Evolutionary conservation across 2,329 filamentous ascomycete genomes (phyloP), one percentile per base, ranked within the genome.

Genomic region (Tolypocladium tropicale): DNA sequence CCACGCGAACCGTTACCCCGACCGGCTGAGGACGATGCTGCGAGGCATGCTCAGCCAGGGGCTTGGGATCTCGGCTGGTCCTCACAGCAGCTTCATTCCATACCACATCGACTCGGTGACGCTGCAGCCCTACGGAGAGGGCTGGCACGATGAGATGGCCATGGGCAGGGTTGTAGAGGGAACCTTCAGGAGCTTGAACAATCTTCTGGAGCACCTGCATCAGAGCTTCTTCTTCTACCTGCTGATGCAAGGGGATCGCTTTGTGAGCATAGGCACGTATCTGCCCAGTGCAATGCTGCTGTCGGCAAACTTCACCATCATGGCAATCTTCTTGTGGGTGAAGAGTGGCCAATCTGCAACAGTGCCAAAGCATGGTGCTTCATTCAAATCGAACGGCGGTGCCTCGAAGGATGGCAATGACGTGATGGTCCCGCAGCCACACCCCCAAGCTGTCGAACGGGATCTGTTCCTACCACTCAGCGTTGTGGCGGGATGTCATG

Each of bases 141-240:
- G 94, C 34, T 96, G 91, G 90, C 90, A 97, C 67, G 94, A 99
- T 69, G 94, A 97, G 73, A 97, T 97, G 90, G 89, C 88, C 11
- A 84, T 99, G 68, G 94, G 94, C 6, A 81, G 92, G 55, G 86
- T 92, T 0, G 80, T 97, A 5, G 94, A 99, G 73, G 91, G 91
- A 64, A 82, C 94, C 3, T 95, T 95, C 70, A 82, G 94, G 64
- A 96, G 90, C 69, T 76, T 99, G 71, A 99, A 99, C 75, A 99
- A 99, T 67, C 75, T 99, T 57, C 81, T 99, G 34, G 94, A 99
- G 73, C 92, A 99, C 69, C 79, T 99, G 59, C 94, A 99, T 69
- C 94, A 99, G 74, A 96, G 92, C 70, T 99, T 99, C 78, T 99
- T 99, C 81, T 97, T 99, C 74, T 99, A 99, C 70, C 78, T 99